Percentiles rank a stretch among this genome's conserved stretches.
Evolutionary conservation across 306 rosid genomes (phyloP).

Genomic region (Leucaena leucocephala): DNA sequence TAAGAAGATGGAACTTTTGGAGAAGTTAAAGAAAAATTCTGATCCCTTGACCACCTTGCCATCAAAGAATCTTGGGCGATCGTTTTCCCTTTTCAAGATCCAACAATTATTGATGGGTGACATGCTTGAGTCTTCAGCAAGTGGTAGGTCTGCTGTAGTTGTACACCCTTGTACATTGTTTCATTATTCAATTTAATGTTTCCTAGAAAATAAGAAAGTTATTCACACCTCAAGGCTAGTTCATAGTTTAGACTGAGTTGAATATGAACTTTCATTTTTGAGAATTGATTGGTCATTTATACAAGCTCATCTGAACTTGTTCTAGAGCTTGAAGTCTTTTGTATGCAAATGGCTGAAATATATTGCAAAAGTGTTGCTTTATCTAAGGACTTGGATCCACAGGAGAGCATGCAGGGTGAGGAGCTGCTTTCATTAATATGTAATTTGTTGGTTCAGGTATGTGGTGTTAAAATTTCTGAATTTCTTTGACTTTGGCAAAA

Average conservation of each 20-base stretch:
- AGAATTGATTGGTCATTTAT: constrained; percentile 37
- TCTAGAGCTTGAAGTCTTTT: constrained; percentile 75
- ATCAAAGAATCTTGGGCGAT: constrained; percentile 69
- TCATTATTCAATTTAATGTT: constrained; percentile 28
- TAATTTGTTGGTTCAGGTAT: constrained; percentile 85
- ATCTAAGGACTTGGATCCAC: constrained; percentile 90
- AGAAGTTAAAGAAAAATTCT: constrained; percentile 53
- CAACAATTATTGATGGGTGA: constrained; percentile 62
- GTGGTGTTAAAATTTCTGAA: constrained; percentile 10
- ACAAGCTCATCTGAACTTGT: constrained; percentile 44
- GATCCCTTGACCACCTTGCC: constrained; percentile 50
- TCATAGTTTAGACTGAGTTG: constrained; percentile 17
- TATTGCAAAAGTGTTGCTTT: constrained; percentile 83
- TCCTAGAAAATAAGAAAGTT: constrained; percentile 1
- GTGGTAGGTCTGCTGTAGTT: constrained; percentile 60
- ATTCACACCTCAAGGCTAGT: constrained; percentile 1
- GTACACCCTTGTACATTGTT: constrained; percentile 13
- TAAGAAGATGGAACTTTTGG: constrained; percentile 65
- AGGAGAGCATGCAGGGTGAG: constrained; percentile 90
- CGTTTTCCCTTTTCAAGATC: constrained; percentile 71
- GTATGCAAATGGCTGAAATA: constrained; percentile 76
- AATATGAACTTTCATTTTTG: constrained; percentile 24
- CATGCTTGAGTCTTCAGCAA: constrained; percentile 50
- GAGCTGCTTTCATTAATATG: constrained; percentile 80
- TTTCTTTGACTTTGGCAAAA: neutral